A percentile compares a stretch with the other conserved stretches of the same genome.
Conservation (phyloP, 106 monocot genomes). For the Dendrobium nobile region DNA sequence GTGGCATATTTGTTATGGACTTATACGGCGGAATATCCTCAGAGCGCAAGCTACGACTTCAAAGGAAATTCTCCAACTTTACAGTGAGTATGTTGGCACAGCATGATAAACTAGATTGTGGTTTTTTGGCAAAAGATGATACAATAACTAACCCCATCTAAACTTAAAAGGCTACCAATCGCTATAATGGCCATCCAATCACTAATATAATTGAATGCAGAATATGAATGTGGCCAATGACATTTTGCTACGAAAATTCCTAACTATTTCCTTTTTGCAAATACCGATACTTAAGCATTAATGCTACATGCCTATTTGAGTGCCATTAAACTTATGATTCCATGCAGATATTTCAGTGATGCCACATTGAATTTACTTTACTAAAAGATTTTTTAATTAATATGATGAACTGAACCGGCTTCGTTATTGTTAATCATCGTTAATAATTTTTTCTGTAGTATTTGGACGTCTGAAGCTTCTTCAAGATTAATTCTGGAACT, state of each 20-base stretch:
- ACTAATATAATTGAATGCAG: too few species aligned
- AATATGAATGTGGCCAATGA: background rate
- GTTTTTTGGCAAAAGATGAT: background rate
- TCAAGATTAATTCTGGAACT: background rate
- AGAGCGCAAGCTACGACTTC: constrained; percentile 68
- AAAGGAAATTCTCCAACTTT: constrained; percentile 65
- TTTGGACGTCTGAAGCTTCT: background rate
- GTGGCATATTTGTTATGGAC: constrained; percentile 97
- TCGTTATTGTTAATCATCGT: background rate
- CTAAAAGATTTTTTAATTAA: background rate
- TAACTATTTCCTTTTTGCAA: background rate
- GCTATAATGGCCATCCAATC: too few species aligned
- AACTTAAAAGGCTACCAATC: too few species aligned
- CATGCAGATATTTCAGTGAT: background rate
- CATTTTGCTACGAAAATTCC: background rate
- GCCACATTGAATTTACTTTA: background rate
- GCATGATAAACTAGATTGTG: background rate
- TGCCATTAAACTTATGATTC: background rate
- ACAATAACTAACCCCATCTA: too few species aligned
- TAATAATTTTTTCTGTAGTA: background rate
- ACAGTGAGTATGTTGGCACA: constrained; percentile 39
- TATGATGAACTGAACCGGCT: background rate
- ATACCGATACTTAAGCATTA: background rate
- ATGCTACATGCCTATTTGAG: background rate
- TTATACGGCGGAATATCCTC: constrained; percentile 92